Conservation (phyloP, 2,329 filamentous ascomycete species). For the Geosmithia flava region DNA sequence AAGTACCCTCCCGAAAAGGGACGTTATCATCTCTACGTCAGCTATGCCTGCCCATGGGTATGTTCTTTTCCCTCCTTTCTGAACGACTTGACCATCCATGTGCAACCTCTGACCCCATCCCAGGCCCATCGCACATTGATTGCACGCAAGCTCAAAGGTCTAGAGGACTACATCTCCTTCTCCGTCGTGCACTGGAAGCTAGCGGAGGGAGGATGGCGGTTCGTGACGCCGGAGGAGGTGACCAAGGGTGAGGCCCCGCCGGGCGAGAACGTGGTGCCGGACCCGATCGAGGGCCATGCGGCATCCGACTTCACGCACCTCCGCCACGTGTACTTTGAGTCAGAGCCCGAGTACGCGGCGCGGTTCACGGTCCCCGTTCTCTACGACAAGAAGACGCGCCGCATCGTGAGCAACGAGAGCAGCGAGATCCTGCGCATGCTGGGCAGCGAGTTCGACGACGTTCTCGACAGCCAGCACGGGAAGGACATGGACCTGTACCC, state of each 20-base stretch:
- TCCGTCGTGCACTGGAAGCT: constrained; percentile 94
- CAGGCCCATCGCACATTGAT: constrained; percentile 76
- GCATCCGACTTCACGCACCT: constrained; percentile 47
- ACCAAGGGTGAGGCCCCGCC: constrained; percentile 31
- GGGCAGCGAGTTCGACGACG: constrained; percentile 60
- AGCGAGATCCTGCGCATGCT: constrained; percentile 90
- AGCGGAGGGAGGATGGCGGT: constrained; percentile 64
- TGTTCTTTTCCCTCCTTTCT: constrained; percentile 5
- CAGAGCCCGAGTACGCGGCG: constrained; percentile 58
- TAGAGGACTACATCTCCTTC: constrained; percentile 69
- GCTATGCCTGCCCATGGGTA: constrained; percentile 86
- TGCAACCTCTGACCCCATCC: no score
- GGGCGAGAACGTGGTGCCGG: constrained; percentile 52
- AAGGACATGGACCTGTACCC: constrained; percentile 58
- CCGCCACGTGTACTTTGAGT: constrained; percentile 67
- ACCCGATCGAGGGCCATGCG: constrained; percentile 59
- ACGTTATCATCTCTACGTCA: constrained; percentile 90
- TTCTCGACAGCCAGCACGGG: constrained; percentile 44
- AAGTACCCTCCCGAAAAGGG: constrained; percentile 76
- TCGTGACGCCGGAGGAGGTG: constrained; percentile 48
- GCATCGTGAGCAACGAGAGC: constrained; percentile 85
- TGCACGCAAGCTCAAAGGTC: constrained; percentile 77
- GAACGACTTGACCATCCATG: no score
- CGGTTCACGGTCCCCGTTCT: constrained; percentile 83
- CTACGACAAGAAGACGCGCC: constrained; percentile 63